Evolutionary conservation across 164 flowering plant genomes (phyloP), one percentile per base, ranked within the genome.

Genomic region (Santalum album): DNA sequence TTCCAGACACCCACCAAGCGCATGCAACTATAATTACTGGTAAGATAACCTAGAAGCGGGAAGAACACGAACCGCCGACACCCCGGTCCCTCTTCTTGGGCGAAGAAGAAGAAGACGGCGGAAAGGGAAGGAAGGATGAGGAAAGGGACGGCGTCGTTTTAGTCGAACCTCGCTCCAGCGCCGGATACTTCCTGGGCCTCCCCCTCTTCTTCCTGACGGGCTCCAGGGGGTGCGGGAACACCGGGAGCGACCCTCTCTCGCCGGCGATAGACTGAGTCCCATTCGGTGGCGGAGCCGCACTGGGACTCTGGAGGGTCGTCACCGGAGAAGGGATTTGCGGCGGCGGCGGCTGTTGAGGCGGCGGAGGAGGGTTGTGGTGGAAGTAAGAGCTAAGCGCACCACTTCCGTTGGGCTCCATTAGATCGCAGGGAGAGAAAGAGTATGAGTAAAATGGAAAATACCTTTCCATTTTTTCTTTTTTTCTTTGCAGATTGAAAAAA

Each of bases 171-270:
- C 70, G 74, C 56, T 75, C 87, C 10, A 79, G 75, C 7, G 80
- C 75, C 2, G 64, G 78, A 36, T 82, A 82, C 72, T 82, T 82
- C 47, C 87, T 73, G 4, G 87, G 87, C 24, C 87, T 55, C 12
- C 87, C 87, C 43, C 87, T 62, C 72, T 82, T 82, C 67, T 78
- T 55, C 71, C 55, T n/a, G n/a, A n/a, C n/a, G n/a, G n/a, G n/a
- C n/a, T n/a, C n/a, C n/a, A n/a, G n/a, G 0, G 80, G 62, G 62
- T 72, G 77, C 12, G 80, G 67, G 66, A 64, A 75, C 25, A 58
- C 27, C 16, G 42, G 42, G 16, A 38, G 42, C 42, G 42, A 38
- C 42, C 42, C 42, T 38, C 42, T 38, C 9, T 38, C 42, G 3
- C 27, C 50, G 32, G 48, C 25, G 18, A 1, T 9, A 7, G 36